These are phyloP conservation scores for Pythium pyrilobum DNA, from an alignment of 352 stramenopile species.

Conservation along the genomic window DNA sequence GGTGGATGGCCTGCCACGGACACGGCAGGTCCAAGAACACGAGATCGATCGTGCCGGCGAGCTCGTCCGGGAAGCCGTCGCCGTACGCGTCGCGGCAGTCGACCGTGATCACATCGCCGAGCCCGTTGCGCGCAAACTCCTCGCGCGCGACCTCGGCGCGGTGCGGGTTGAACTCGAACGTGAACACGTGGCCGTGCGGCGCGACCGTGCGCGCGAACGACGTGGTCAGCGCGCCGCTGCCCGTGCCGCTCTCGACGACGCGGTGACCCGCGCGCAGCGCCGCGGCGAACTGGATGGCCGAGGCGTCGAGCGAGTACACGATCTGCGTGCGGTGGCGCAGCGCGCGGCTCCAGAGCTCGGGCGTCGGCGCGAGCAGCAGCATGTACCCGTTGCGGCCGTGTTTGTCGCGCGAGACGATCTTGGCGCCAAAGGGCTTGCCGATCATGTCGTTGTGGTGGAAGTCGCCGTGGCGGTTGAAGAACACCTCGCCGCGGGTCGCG, in stretches of 20 bases:
- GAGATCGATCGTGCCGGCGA: conserved; percentile 84
- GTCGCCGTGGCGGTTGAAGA: conserved; percentile 94
- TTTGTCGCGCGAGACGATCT: conserved; percentile 65
- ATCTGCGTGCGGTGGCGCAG: conserved; percentile 96
- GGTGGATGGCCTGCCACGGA: conserved; percentile 94
- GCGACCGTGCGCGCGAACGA: conserved; percentile 88
- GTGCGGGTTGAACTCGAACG: conserved; percentile 98
- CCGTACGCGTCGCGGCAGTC: conserved; percentile 95
- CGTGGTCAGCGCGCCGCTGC: conserved; percentile 92
- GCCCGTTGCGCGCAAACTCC: conserved; percentile 93
- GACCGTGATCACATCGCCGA: conserved; percentile 90
- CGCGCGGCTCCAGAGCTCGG: conserved; percentile 95
- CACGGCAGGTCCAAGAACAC: conserved; percentile 98
- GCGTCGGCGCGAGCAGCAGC: conserved; percentile 92
- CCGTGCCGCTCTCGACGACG: conserved; percentile 91
- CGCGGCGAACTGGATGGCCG: conserved; percentile 89
- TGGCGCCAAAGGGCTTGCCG: conserved; percentile 79
- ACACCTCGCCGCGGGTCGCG: conserved; percentile 87
- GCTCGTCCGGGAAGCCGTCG: conserved; percentile 68
- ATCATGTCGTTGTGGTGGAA: conserved; percentile 98
- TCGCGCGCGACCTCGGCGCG: conserved; percentile 88
- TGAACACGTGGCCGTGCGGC: conserved; percentile 92
- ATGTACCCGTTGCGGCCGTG: conserved; percentile 88
- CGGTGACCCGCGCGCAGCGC: conserved; percentile 87
- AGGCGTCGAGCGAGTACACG: conserved; percentile 94